Conservation (phyloP, 257 asterid genomes). For the Solanum piurae region DNA sequence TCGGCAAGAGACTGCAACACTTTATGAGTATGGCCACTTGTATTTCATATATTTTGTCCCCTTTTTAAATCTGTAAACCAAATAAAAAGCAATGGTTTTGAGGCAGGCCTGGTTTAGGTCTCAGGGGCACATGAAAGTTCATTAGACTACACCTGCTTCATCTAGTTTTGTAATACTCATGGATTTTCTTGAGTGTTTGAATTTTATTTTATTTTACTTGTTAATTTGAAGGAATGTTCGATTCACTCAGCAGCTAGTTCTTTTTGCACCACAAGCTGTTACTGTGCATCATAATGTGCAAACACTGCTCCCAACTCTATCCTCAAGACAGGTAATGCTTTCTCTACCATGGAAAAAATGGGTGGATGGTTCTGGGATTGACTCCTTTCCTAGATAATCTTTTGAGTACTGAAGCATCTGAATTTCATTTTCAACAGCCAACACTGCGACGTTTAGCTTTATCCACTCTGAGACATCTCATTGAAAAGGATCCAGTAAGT, state of each 20-base stretch:
- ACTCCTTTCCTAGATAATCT: background rate
- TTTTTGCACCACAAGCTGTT: conserved; percentile 97
- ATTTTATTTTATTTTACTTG: conserved; percentile 1
- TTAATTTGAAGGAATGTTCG: conserved; percentile 65
- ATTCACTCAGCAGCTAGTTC: conserved; percentile 93
- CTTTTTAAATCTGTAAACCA: background rate
- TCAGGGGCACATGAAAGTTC: background rate
- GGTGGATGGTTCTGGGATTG: background rate
- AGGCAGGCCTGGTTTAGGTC: background rate
- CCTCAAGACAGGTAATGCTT: conserved; percentile 76
- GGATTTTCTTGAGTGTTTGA: background rate
- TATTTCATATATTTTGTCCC: conserved; percentile 1
- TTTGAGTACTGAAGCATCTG: conserved; percentile 12
- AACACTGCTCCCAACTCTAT: conserved; percentile 88
- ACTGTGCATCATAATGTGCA: conserved; percentile 86
- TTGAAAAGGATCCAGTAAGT: conserved; percentile 98
- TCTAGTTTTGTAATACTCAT: background rate
- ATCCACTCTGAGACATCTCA: conserved; percentile 90
- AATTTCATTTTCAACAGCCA: conserved; percentile 52
- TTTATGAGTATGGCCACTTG: conserved; percentile 64
- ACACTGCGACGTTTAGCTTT: conserved; percentile 86
- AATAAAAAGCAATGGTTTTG: background rate
- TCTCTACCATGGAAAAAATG: background rate
- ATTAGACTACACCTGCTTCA: background rate
- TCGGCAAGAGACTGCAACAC: conserved; percentile 79